Evolutionary conservation across 2,329 filamentous ascomycete species (phyloP), one percentile per base, ranked within the genome.

Genomic region (Apiospora marii): DNA sequence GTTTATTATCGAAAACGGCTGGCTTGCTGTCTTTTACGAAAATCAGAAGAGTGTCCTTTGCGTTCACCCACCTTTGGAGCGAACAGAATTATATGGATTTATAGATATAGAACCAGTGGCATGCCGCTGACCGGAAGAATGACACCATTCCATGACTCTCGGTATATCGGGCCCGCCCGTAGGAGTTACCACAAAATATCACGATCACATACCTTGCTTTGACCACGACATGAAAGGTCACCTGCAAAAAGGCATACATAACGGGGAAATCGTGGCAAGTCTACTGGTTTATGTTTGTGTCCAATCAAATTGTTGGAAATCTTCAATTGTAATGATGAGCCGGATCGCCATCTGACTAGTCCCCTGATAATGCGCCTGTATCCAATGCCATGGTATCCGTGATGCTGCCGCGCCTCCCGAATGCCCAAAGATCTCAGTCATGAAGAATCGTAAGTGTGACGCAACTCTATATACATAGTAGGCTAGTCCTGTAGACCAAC

Each of bases 331-430:
- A 70, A 64, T 72, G 67, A 46, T 69, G 69, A 71, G 58, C 73
- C 73, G 69, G 69, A 69, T 74, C 73, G 73, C 73, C 69, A 67
- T 67, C 73, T 69, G 58, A 72, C 72, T 64, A 64, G n/a, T 22
- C 58, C 34, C 58, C 34, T 41, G 34, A 64, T 64, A 7, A 64
- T 64, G 58, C 58, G 58, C 58, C 58, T 64, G 58, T 64, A 64
- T 22, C 58, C 58, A 41, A 64, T 64, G 58, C 53, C 68, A 43
- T 74, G 73, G 72, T 74, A 73, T 73, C 73, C 73, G 71, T 49
- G 71, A 74, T 72, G 69, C 69, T 61, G 27, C 27, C 46, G 49
- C 69, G 34, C 69, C 51, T 67, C 37, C 67, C 67, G 34, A 68
- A 73, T 61, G 67, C 67, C 67, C 67, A 46, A 46, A 46, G 44